phyloP scores from a whole-genome alignment of 2,329 filamentous ascomycete genomes.

The Elsinoe fawcettii region DNA sequence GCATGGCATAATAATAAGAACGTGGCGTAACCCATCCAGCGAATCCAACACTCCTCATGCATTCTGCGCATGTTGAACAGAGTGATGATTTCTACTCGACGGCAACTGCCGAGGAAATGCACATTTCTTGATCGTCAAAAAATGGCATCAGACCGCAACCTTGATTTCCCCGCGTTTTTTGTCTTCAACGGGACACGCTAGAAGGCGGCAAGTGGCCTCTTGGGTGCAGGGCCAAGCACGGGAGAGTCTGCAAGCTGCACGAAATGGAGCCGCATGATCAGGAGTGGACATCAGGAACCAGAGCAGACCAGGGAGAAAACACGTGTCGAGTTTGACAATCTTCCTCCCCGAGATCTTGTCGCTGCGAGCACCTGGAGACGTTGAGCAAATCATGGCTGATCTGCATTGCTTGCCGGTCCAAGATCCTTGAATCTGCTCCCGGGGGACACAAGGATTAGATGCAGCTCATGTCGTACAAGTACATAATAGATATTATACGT shows the following conservation, averaged over 20 bases:
- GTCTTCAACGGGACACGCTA: neutral
- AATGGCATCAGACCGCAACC: neutral
- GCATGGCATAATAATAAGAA: too few relatives aligned
- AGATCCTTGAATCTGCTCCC: neutral
- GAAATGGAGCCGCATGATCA: slow-evolving; percentile 10
- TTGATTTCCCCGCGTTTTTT: slow-evolving; percentile 5
- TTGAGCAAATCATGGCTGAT: neutral
- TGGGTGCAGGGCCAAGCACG: slow-evolving; percentile 1
- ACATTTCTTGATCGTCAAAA: neutral
- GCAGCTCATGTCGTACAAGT: neutral
- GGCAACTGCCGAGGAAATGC: slow-evolving; percentile 10
- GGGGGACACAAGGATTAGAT: neutral
- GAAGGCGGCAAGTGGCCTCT: neutral
- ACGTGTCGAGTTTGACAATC: neutral
- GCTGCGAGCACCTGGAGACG: slow-evolving; percentile 5
- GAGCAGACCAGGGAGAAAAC: neutral
- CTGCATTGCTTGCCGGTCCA: neutral
- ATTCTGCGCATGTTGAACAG: too few relatives aligned
- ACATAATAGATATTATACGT: neutral
- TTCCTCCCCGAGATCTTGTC: neutral
- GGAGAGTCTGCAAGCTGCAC: neutral
- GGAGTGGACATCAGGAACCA: neutral
- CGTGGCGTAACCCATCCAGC: too few relatives aligned
- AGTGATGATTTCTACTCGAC: neutral
- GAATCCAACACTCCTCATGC: too few relatives aligned